Percentiles rank a stretch among this genome's conserved stretches.
These are phyloP conservation scores for Aspergillus transmontanensis DNA, from an alignment of 2,329 filamentous ascomycete genomes.

Conservation along the genomic window DNA sequence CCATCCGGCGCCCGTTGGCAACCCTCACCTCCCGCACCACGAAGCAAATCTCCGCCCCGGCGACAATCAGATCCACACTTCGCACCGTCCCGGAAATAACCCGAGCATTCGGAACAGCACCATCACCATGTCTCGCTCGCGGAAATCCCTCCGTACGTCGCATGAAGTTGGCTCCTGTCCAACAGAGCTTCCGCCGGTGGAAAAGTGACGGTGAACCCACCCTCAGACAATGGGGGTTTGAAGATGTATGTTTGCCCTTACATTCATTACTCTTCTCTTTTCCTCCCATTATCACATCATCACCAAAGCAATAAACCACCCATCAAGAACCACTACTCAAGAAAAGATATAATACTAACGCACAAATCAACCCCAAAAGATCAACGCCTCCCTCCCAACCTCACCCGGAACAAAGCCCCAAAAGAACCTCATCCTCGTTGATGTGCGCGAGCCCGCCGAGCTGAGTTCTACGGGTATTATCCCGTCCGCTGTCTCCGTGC, in stretches of 20 bases:
- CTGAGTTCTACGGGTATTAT: slow-evolving; percentile 59
- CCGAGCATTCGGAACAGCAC: neutral
- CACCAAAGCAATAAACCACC: neutral
- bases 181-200: neutral
- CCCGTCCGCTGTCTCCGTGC: slow-evolving; percentile 80
- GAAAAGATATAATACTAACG: no score
- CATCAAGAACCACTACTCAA: no score
- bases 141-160: neutral
- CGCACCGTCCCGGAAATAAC: neutral
- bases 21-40: slow-evolving; percentile 7
- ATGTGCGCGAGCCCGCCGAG: slow-evolving; percentile 53
- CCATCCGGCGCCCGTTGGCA: slow-evolving; percentile 7
- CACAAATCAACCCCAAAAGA: slow-evolving; percentile 21
- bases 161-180: neutral
- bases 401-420: slow-evolving; percentile 23
- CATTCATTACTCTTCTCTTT: neutral
- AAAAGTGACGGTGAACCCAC: neutral
- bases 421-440: slow-evolving; percentile 41
- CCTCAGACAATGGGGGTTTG: slow-evolving; percentile 36
- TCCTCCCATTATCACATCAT: neutral
- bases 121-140: neutral
- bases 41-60: neutral
- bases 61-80: neutral
- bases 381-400: slow-evolving; percentile 34
- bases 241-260: slow-evolving; percentile 33